Evolutionary conservation across 768 basidiomycete species (phyloP), one percentile per base, ranked within the genome.

Genomic region (Mycena amicta): DNA sequence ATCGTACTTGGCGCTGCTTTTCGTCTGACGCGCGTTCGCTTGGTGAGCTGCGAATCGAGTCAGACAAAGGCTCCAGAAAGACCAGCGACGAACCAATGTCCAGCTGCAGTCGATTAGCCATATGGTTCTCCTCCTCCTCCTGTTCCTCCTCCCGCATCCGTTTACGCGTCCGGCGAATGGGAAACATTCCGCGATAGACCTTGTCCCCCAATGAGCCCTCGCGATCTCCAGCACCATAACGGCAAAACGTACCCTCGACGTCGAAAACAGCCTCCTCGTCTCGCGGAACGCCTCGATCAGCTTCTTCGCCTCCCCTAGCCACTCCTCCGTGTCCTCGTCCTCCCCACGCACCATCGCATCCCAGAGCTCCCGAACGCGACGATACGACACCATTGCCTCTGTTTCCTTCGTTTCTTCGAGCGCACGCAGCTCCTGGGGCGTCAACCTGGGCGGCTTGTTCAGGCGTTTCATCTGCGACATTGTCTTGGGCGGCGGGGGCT

Each of bases 201-300:
- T 45, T 0, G 28, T 52, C 40, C 51, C 33, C 22, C 4, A 29
- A 46, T 43, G 12, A 18, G 3, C 18, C 47, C 16, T 27, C 5
- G 26, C 51, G 43, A 27, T 23, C n/a, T 11, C 31, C 52, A 64
- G 33, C 59, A 51, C 6, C 0, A 31, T 37, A 50, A 41, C 37
- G 47, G 27, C 37, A n/a, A 26, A 22, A 73, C 85, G 65, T 59
- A 94, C 94, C 65, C 88, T 75, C 27, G 87, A 87, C 2, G 88
- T 86, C 65, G 89, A 79, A 68, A 96, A 99, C 61, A 98, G 69
- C 60, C 87, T 84, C 60, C 88, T 82, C 1, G 95, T 95, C 75
- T 94, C 89, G 52, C 96, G 78, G 74, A 95, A 98, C 70, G 84
- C 87, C 59, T 97, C 95, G 3, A 97, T 82, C 46, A 99, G 77